Evolutionary conservation across 2,329 filamentous ascomycete genomes (phyloP).

Genomic region (Trichoderma sp.): DNA sequence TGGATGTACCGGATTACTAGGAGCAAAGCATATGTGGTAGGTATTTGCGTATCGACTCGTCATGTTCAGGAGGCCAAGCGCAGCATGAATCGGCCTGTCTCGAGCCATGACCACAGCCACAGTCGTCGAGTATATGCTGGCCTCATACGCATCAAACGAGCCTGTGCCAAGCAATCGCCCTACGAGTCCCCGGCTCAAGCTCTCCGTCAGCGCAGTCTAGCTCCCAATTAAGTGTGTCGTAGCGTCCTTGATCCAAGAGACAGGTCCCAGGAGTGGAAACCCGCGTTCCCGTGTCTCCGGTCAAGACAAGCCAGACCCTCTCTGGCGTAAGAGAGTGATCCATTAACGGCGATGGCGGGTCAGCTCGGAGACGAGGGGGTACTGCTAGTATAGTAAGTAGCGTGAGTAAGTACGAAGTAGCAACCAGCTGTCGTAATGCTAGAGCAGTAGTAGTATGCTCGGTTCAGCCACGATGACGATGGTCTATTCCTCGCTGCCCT

Average conservation of each 20-base stretch:
- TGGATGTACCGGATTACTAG: neutral
- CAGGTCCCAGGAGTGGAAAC: conserved; percentile 13
- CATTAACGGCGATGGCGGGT: conserved; percentile 14
- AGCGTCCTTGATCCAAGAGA: conserved; percentile 16
- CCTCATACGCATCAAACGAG: neutral
- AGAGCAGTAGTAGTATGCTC: neutral
- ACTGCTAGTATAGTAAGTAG: neutral
- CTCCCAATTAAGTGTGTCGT: conserved; percentile 13
- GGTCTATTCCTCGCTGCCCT: neutral
- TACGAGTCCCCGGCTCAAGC: neutral
- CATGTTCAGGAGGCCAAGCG: neutral
- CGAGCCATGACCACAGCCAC: neutral
- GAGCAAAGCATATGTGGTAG: neutral
- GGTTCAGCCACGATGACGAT: conserved; percentile 19
- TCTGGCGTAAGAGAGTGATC: conserved; percentile 5
- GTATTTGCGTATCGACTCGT: neutral
- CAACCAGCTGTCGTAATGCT: neutral
- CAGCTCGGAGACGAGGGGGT: conserved; percentile 7
- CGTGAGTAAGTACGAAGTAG: neutral
- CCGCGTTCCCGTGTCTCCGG: conserved; percentile 27
- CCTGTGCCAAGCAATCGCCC: neutral
- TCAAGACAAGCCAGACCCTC: conserved; percentile 20
- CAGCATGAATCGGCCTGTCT: conserved; percentile 14
- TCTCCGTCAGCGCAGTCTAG: conserved; percentile 6
- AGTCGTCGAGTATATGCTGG: neutral